Evolutionary conservation across 2,329 filamentous ascomycete species (phyloP), one percentile per base, ranked within the genome.

Genomic region (Aureobasidium sp.): DNA sequence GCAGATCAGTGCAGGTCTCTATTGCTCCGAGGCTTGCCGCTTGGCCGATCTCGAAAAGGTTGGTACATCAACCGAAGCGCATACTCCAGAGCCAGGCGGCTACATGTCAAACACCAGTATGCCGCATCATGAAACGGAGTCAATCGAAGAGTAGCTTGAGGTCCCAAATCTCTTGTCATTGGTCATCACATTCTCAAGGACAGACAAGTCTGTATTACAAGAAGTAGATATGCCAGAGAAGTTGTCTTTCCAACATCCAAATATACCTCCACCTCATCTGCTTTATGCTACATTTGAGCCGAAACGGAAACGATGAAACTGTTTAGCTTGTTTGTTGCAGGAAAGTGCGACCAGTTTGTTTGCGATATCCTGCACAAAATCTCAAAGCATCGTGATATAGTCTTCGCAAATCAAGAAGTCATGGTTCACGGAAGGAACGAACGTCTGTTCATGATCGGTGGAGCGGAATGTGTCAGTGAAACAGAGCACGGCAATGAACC

Each of bases 11-110:
- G 86, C 86, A 62, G 87, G 87, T 65, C 86, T 89, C 67, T 96
- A 96, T 82, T 97, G 92, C 82, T 96, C 91, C 51, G 91, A 97
- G 78, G 85, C 89, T 36, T 97, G 92, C 82, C 85, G 91, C 67
- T 81, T 97, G 48, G 88, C 90, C 67, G 92, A 96, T 77, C 86
- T 93, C 69, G 91, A 96, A 76, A 87, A 86, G 76, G 86, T 83
- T 62, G 71, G 70, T 64, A 69, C 56, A 60, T 73, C 73, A 39
- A n/a, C n/a, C n/a, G n/a, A n/a, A n/a, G n/a, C n/a, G n/a, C n/a
- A n/a, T 25, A 3, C 22, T 3, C 22, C 3, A 3, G 2, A 25
- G 22, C 3, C 22, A 25, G 22, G 3, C 22, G 22, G 3, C 22
- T 25, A 2, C 22, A 25, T 25, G 22, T 25, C 22, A 25, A 3